phyloP scores from a whole-genome alignment of 2,329 filamentous ascomycete genomes.

The Aspergillus jensenii region DNA sequence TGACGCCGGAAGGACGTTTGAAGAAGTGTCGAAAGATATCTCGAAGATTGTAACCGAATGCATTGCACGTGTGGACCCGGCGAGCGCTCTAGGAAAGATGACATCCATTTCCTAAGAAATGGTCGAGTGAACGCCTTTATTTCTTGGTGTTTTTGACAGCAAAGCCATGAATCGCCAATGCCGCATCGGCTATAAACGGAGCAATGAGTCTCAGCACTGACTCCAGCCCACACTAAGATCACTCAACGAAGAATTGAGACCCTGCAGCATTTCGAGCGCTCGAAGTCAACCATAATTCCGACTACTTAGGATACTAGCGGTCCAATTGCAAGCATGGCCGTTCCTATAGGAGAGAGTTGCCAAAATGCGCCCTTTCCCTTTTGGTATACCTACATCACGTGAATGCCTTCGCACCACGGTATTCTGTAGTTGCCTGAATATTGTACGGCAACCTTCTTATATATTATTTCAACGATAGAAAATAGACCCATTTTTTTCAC shows the following conservation, averaged over 20 bases:
- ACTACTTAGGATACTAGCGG: not conserved
- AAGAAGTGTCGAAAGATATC: slow-evolving; percentile 51
- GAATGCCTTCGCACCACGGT: not conserved
- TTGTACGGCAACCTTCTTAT: not conserved
- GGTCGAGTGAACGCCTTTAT: not conserved
- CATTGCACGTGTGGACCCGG: slow-evolving; percentile 32
- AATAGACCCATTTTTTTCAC: not conserved
- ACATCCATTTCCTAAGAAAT: slow-evolving; percentile 24
- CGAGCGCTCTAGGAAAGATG: slow-evolving; percentile 37
- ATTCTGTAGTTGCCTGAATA: not conserved
- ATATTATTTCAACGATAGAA: not conserved
- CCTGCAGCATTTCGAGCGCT: not conserved
- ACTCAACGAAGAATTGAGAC: not conserved
- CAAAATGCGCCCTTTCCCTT: not conserved
- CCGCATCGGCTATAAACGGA: not conserved
- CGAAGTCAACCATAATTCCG: not conserved
- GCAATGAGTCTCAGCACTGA: slow-evolving; percentile 12
- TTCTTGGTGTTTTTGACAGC: not conserved
- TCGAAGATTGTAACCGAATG: slow-evolving; percentile 26
- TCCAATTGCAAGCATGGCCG: too few species aligned
- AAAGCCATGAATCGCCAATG: slow-evolving; percentile 22
- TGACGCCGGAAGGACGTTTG: slow-evolving; percentile 54
- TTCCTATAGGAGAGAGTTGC: too few species aligned
- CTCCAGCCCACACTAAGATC: slow-evolving; percentile 23
- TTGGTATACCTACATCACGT: not conserved